Evolutionary conservation across 768 basidiomycete species (phyloP).

Genomic region (Hygrocybe punicea): DNA sequence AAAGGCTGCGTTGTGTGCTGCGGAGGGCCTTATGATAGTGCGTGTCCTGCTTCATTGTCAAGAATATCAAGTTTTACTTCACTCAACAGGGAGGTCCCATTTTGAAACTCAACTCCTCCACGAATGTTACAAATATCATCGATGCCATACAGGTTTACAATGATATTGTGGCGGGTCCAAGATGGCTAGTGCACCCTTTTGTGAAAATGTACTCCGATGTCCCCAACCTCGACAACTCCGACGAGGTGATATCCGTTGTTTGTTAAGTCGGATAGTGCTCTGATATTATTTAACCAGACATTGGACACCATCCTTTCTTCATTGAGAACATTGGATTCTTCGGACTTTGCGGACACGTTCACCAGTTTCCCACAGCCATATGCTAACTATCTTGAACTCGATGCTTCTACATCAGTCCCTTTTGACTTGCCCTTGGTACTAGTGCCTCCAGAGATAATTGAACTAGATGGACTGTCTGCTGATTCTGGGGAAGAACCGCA

Average conservation of each 20-base stretch:
- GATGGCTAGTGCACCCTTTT: constrained; percentile 65
- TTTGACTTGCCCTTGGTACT: constrained; percentile 76
- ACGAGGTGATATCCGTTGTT: constrained; percentile 51
- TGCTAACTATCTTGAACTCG: constrained; percentile 43
- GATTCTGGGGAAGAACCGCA: constrained; percentile 67
- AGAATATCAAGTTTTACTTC: background rate
- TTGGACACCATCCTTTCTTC: constrained; percentile 69
- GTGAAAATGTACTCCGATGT: constrained; percentile 48
- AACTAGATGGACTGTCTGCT: constrained; percentile 65
- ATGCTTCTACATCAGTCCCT: constrained; percentile 38
- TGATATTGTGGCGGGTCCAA: constrained; percentile 54
- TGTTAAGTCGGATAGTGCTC: background rate
- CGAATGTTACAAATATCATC: constrained; percentile 66
- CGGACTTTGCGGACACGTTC: constrained; percentile 55
- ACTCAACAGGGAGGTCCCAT: constrained; percentile 59
- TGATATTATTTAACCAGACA: constrained; percentile 43
- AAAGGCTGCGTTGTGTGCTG: constrained; percentile 74
- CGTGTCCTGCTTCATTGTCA: constrained; percentile 14
- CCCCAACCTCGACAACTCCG: constrained; percentile 46
- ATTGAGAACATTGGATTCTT: constrained; percentile 57
- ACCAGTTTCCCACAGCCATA: constrained; percentile 68
- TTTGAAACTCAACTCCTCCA: constrained; percentile 57
- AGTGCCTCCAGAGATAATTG: constrained; percentile 85
- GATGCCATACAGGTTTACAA: constrained; percentile 67
- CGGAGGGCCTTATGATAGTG: constrained; percentile 76